Evolutionary conservation across 2,329 filamentous ascomycete genomes (phyloP).

Genomic region (Xylaria sp.): DNA sequence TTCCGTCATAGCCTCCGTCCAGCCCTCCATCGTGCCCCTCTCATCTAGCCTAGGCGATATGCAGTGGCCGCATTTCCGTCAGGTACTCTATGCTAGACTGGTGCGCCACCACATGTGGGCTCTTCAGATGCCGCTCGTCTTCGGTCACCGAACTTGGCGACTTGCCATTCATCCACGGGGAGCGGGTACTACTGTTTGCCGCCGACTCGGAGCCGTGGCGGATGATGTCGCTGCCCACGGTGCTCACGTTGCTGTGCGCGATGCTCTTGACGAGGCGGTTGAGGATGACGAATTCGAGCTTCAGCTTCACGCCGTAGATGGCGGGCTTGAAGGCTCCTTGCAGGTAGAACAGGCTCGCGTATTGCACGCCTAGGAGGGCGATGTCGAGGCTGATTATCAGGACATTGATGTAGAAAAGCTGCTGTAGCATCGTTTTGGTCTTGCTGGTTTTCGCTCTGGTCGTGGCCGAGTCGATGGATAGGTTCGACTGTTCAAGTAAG

Average conservation of each 20-base stretch:
- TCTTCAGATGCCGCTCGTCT: slow-evolving; percentile 31
- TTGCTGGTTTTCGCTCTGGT: slow-evolving; percentile 29
- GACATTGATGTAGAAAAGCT: slow-evolving; percentile 54
- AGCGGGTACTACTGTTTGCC: slow-evolving; percentile 18
- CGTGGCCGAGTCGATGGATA: slow-evolving; percentile 27
- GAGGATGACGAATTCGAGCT: slow-evolving; percentile 51
- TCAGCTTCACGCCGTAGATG: slow-evolving; percentile 52
- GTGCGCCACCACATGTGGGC: slow-evolving; percentile 30
- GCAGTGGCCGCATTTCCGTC: slow-evolving; percentile 18
- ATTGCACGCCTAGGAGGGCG: slow-evolving; percentile 53
- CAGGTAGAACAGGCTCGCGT: slow-evolving; percentile 52
- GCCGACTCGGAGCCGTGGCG: slow-evolving; percentile 31
- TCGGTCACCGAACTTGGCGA: slow-evolving; percentile 20
- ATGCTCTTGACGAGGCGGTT: slow-evolving; percentile 49
- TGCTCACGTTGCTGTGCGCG: slow-evolving; percentile 24
- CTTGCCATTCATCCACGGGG: slow-evolving; percentile 21
- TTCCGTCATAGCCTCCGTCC: slow-evolving; percentile 1
- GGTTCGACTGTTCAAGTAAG: slow-evolving; percentile 23
- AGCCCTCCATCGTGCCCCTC: background rate
- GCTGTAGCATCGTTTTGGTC: slow-evolving; percentile 43
- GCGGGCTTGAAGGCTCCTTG: slow-evolving; percentile 51
- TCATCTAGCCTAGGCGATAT: slow-evolving; percentile 10
- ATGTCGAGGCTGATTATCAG: slow-evolving; percentile 55
- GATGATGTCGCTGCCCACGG: slow-evolving; percentile 31
- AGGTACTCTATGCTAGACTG: slow-evolving; percentile 34